Evolutionary conservation across 2,329 filamentous ascomycete species (phyloP), one percentile per base, ranked within the genome.

Genomic region (Camillea tinctor): DNA sequence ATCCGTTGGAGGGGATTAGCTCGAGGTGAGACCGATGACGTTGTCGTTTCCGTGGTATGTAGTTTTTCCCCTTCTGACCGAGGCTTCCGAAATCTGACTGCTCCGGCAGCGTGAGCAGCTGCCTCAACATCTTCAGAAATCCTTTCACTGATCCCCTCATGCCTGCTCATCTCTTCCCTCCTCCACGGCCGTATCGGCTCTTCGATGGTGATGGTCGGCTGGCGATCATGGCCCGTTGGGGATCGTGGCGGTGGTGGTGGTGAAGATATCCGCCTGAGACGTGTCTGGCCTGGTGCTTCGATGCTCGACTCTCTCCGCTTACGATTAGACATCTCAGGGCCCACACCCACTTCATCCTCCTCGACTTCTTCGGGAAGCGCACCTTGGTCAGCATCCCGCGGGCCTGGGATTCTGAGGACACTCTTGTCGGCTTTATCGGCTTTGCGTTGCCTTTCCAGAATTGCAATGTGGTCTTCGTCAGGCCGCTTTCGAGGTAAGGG

Each of bases 391-490:
- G 90, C 93, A 71, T 98, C 95, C 68, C 93, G 83, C 1, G 95
- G 95, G 20, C 93, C 93, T 0, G 95, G 95, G 68, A 99, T 98
- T 49, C 92, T 89, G 50, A 98, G 78, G 0, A 93, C 87, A 56
- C 87, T 88, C 58, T 90, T 88, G 63, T 87, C 86, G 1, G 81
- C 81, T 58, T 90, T 88, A 62, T 87, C 86, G 1, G 81, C 81
- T 58, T 91, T 89, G 44, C 93, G 86, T 73, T 97, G 94, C 30
- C 90, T 88, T 73, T 97, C 87, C 15, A 97, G 74, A 69, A 98
- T 95, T 5, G 90, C 90, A 69, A 97, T 96, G 70, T 96, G 92
- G 62, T 93, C 89, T 57, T 92, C 90, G 51, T 90, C 82, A 36
- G 83, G 80, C 53, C 84, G 73, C 52, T 77, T 80, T 3, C 77